Conservation (phyloP, 2,329 filamentous ascomycete genomes). For the Fusarium scirpi region DNA sequence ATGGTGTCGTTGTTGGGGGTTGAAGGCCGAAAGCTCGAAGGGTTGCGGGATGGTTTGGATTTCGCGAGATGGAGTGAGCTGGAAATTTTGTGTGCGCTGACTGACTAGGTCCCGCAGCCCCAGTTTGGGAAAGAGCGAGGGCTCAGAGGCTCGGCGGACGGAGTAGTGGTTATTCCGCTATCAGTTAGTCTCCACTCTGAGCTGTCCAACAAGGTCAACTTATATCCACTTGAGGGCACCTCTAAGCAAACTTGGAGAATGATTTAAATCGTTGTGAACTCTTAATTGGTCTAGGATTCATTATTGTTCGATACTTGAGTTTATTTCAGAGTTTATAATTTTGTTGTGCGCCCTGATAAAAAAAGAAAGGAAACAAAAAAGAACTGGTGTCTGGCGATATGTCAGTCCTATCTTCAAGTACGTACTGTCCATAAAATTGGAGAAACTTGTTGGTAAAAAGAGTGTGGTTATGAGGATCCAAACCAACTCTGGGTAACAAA, state of each 20-base stretch:
- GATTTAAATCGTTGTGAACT: background rate
- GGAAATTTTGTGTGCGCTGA: slow-evolving; percentile 55
- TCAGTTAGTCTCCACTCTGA: background rate
- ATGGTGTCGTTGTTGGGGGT: slow-evolving; percentile 61
- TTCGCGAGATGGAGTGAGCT: slow-evolving; percentile 51
- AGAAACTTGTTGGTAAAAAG: background rate
- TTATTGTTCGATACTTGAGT: background rate
- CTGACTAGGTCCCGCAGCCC: slow-evolving; percentile 54
- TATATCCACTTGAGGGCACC: slow-evolving; percentile 10
- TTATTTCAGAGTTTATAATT: background rate
- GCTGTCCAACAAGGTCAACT: slow-evolving; percentile 22
- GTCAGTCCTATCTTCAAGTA: background rate
- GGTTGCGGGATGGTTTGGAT: slow-evolving; percentile 49
- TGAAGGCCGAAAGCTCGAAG: slow-evolving; percentile 47
- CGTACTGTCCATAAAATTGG: background rate
- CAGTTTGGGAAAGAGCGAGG: slow-evolving; percentile 44
- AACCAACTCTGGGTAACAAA: background rate
- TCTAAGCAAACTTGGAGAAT: background rate
- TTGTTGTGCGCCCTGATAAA: background rate
- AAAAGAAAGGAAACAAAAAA: background rate
- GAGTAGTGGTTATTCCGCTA: background rate
- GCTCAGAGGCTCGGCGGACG: slow-evolving; percentile 10
- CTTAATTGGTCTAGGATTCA: background rate
- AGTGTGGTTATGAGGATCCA: background rate
- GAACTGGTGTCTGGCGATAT: background rate